A percentile compares a stretch with the other conserved stretches of the same genome.
Evolutionary conservation across 345 rosid genomes (phyloP).

Genomic region (Leavenworthia alabamica): DNA sequence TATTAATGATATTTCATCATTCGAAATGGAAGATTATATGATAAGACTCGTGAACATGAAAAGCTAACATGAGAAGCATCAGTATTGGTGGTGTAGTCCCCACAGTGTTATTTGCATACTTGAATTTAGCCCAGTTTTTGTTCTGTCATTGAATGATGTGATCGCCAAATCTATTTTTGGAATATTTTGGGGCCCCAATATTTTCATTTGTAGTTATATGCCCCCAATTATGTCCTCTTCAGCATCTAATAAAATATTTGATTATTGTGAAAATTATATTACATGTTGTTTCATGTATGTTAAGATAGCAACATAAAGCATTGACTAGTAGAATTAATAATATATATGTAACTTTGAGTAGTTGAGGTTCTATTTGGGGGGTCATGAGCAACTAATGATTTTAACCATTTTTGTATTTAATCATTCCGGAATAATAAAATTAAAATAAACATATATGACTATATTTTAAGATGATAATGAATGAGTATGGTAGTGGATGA

Average conservation of each 20-base stretch:
- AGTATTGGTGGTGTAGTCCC: constrained; percentile 20
- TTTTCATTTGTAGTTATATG: constrained; percentile 12
- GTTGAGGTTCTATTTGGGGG: neutral
- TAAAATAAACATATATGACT: neutral
- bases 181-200: constrained; percentile 22
- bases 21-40: neutral
- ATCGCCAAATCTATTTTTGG: constrained; percentile 23
- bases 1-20: neutral
- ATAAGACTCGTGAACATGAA: neutral
- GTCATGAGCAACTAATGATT: neutral
- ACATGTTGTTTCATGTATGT: constrained; percentile 15
- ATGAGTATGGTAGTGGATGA: neutral
- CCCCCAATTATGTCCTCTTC: constrained; percentile 23
- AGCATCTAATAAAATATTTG: constrained; percentile 9
- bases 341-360: neutral
- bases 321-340: neutral
- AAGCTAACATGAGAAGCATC: constrained; percentile 3
- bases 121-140: constrained; percentile 17
- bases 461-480: neutral
- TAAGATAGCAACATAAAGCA: constrained; percentile 9
- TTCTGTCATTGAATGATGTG: constrained; percentile 21
- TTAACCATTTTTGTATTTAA: neutral
- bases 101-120: constrained; percentile 20
- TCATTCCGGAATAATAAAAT: neutral
- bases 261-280: neutral